Percentiles rank a stretch among this genome's conserved stretches.
Evolutionary conservation across 164 flowering plant species (phyloP).

Genomic region (Annona squamosa): DNA sequence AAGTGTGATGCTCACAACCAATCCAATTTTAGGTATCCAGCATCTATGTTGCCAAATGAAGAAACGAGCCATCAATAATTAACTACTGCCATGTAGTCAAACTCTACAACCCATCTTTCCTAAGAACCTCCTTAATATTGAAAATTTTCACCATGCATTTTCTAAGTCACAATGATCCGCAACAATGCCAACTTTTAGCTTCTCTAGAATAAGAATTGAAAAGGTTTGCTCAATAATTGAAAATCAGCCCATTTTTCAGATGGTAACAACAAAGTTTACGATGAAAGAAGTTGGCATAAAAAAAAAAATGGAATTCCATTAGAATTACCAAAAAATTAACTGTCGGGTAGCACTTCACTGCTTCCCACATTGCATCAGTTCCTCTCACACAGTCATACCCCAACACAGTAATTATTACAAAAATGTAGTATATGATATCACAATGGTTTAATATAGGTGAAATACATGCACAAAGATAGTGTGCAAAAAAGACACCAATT

Average conservation of each 20-base stretch:
- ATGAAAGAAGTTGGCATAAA: background rate
- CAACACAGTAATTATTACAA: background rate
- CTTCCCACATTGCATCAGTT: background rate
- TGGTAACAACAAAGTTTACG: background rate
- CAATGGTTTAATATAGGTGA: background rate
- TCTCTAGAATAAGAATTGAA: background rate
- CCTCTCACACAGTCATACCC: background rate
- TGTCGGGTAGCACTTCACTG: background rate
- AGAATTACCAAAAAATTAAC: background rate
- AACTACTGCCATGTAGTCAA: background rate
- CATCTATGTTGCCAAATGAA: no score
- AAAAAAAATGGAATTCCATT: background rate
- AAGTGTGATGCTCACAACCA: no score
- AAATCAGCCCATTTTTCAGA: background rate
- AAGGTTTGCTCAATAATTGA: background rate
- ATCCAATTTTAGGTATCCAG: no score
- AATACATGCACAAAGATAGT: no score
- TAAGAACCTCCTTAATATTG: background rate
- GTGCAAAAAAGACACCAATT: no score
- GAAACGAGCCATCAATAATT: background rate
- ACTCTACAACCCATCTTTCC: background rate
- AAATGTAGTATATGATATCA: background rate
- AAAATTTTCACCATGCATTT: background rate
- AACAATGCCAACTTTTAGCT: background rate
- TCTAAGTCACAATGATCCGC: background rate